phyloP scores from a whole-genome alignment of 2,329 filamentous ascomycete species.

The Monosporascus sp. region DNA sequence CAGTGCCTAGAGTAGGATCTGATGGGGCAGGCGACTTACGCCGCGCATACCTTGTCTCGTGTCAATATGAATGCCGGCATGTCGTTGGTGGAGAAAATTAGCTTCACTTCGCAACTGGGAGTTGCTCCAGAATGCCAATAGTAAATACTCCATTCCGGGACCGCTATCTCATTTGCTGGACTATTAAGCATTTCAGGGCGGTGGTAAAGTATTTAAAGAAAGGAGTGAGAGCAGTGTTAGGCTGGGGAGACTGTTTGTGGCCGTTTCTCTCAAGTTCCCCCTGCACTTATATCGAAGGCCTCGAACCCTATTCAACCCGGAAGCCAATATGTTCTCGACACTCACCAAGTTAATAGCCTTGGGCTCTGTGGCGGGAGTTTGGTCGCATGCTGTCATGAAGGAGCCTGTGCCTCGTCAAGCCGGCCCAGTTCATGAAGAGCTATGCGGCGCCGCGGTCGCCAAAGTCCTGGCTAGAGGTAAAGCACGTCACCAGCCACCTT shows the following conservation, averaged over 20 bases:
- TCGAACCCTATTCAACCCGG: too few species aligned
- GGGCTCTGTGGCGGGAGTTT: not conserved
- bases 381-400: not conserved
- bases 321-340: not conserved
- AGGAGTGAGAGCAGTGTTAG: too few species aligned
- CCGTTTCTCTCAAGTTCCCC: too few species aligned
- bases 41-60: too few species aligned
- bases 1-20: too few species aligned
- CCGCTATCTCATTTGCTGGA: too few species aligned
- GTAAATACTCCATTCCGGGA: not conserved
- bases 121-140: not conserved
- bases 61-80: not conserved
- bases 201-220: too few species aligned
- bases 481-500: too few species aligned
- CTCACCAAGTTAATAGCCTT: not conserved
- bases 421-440: conserved; percentile 16
- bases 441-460: conserved; percentile 17
- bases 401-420: conserved; percentile 1
- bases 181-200: too few species aligned
- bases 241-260: too few species aligned
- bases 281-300: too few species aligned
- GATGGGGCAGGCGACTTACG: too few species aligned
- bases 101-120: not conserved
- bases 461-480: conserved; percentile 15
- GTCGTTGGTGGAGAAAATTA: conserved; percentile 1